Base-by-base conservation (phyloP, 768 basidiomycete species). In the Pisolithus marmoratus region DNA sequence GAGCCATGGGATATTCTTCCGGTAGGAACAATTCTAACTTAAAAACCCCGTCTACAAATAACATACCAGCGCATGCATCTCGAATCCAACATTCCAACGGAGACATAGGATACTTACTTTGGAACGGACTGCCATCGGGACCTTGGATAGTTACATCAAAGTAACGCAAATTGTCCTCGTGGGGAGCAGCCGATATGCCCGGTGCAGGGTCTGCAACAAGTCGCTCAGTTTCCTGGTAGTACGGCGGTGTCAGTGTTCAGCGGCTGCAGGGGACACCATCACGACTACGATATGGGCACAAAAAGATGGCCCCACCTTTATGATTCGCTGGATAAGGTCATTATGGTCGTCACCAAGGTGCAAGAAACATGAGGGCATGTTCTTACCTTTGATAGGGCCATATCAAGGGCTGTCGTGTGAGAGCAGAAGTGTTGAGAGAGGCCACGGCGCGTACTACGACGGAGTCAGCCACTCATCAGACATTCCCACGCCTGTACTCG, bases 1-100 rank as follows among this genome's bases (percentile, higher is more conserved):
- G 95, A 46, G 88, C 90, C 96, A 99, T 99, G 1, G 96, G 96
- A 72, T 99, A 99, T 70, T 98, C 96, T 70, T 98, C 96, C 4
- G 96, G 96, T 24, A 99, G 76, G 74, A 98, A 99, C 41, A 99
- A 77, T 70, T 99, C 96, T n/a, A 98, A 79, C 61, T 85, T 88
- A 75, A 98, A 98, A 19, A 89, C 76, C 20, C 95, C 96, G 60
- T 86, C 94, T 96, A 53, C 26, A 19, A 15, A 17, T 4, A 17
- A 49, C 20, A 31, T 27, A 24, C 20, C 23, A 4, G 19, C 20
- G 36, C 38, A 15, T 38, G 62, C 34, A 34, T 42, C 48, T 38
- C 34, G 44, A 57, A 34, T 49, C 46, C 23, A 42, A 31, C 29
- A 34, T 7, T 44, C 41, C 27, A 55, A 40, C 44, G 44, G 15